Evolutionary conservation across 306 rosid genomes (phyloP).

Genomic region (Albizia julibrissin): DNA sequence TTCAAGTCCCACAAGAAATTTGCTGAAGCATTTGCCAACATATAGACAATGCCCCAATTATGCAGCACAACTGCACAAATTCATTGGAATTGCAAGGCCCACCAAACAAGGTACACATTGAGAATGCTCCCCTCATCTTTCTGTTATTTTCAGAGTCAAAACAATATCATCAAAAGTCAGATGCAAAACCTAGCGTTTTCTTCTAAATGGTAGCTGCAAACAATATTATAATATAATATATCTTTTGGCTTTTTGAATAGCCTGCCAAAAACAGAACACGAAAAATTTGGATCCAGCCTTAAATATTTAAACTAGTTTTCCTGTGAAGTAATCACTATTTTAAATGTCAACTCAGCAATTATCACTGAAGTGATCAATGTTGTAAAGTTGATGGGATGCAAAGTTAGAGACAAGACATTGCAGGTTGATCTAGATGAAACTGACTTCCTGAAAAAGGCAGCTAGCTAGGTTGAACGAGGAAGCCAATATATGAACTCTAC

Average conservation of each 20-base stretch:
- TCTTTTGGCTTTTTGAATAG: not conserved
- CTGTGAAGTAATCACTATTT: not conserved
- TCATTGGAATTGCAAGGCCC: slow-evolving; percentile 70
- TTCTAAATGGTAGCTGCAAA: not conserved
- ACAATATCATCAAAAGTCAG: not conserved
- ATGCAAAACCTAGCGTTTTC: not conserved
- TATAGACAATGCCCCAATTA: slow-evolving; percentile 75
- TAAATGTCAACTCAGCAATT: not conserved
- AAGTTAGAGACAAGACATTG: slow-evolving; percentile 83
- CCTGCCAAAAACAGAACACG: not conserved
- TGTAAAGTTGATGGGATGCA: slow-evolving; percentile 91
- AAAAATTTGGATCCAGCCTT: not conserved
- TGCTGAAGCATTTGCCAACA: slow-evolving; percentile 85
- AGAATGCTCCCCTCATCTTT: slow-evolving; percentile 5
- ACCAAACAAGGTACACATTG: slow-evolving; percentile 74
- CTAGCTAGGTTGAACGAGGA: slow-evolving; percentile 66
- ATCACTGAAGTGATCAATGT: slow-evolving; percentile 33
- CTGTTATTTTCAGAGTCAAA: not conserved
- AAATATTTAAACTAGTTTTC: not conserved
- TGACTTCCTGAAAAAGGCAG: slow-evolving; percentile 73
- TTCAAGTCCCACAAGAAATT: slow-evolving; percentile 88
- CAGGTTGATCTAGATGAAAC: slow-evolving; percentile 93
- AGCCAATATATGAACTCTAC: slow-evolving; percentile 85
- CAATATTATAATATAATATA: not conserved
- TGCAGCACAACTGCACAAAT: slow-evolving; percentile 87